phyloP scores from a whole-genome alignment of 1,284 basidiomycete species.

The Sporisorium reilianum region DNA sequence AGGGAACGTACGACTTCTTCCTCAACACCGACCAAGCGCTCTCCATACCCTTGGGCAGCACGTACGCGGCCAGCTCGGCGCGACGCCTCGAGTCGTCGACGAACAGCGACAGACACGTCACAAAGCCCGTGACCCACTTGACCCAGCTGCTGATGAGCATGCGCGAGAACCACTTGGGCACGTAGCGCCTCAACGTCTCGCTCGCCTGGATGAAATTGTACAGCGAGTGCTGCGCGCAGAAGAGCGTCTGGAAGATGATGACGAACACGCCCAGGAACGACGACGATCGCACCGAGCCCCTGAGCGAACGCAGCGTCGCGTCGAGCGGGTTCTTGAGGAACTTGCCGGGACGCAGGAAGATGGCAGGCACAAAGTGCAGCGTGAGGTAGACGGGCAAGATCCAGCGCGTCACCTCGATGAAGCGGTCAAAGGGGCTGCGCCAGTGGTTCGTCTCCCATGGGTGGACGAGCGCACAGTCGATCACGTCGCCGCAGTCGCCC shows the following conservation, averaged over 20 bases:
- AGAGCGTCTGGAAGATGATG: slow-evolving; percentile 84
- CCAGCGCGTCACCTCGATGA: slow-evolving; percentile 85
- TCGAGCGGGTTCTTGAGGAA: slow-evolving; percentile 61
- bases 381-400: slow-evolving; percentile 83
- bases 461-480: slow-evolving; percentile 75
- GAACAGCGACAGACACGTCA: slow-evolving; percentile 82
- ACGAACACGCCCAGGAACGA: slow-evolving; percentile 90
- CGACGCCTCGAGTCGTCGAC: slow-evolving; percentile 86
- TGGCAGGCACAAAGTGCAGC: slow-evolving; percentile 84
- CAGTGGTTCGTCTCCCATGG: slow-evolving; percentile 82
- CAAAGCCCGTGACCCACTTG: slow-evolving; percentile 79
- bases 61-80: slow-evolving; percentile 92
- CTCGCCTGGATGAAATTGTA: slow-evolving; percentile 69
- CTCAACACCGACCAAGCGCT: slow-evolving; percentile 82
- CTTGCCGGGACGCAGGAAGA: slow-evolving; percentile 65
- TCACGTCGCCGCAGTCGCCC: slow-evolving; percentile 39
- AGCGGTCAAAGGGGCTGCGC: slow-evolving; percentile 78
- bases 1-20: slow-evolving; percentile 81
- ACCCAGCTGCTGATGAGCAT: slow-evolving; percentile 77
- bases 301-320: slow-evolving; percentile 72
- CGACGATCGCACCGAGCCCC: slow-evolving; percentile 85
- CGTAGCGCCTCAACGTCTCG: slow-evolving; percentile 22
- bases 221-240: slow-evolving; percentile 80
- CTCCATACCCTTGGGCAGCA: slow-evolving; percentile 82
- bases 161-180: slow-evolving; percentile 73